These are phyloP conservation scores for Talaromyces marneffei DNA, from an alignment of 2,329 filamentous ascomycete genomes.

Conservation along the genomic window DNA sequence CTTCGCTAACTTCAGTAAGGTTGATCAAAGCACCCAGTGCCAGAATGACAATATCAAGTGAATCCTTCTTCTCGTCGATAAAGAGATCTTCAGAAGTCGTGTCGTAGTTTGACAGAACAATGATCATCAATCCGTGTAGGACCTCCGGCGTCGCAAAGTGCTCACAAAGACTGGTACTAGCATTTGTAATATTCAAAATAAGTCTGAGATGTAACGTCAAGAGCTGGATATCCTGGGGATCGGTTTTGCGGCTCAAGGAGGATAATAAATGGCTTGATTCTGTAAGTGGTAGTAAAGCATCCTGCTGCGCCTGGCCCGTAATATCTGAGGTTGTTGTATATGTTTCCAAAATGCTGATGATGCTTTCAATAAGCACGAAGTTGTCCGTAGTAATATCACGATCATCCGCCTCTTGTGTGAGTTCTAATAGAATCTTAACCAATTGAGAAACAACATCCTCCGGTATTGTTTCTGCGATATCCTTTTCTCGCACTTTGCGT, in stretches of 20 bases:
- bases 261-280: constrained; percentile 37
- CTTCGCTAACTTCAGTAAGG: constrained; percentile 69
- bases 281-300: constrained; percentile 27
- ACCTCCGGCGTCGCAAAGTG: constrained; percentile 52
- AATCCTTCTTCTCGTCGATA: constrained; percentile 42
- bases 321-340: constrained; percentile 29
- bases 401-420: constrained; percentile 16
- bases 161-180: constrained; percentile 62
- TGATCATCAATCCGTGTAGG: constrained; percentile 31
- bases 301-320: constrained; percentile 23
- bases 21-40: constrained; percentile 82
- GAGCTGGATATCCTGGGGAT: constrained; percentile 22
- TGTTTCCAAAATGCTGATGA: constrained; percentile 35
- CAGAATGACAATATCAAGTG: constrained; percentile 69
- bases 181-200: constrained; percentile 80
- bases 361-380: constrained; percentile 23
- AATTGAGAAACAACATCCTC: constrained; percentile 24
- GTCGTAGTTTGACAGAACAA: constrained; percentile 31
- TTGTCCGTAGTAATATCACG: constrained; percentile 11
- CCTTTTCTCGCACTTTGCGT: constrained; percentile 28
- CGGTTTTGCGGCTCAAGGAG: constrained; percentile 15
- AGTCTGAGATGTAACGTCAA: constrained; percentile 55
- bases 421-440: constrained; percentile 25
- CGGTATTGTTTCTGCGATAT: constrained; percentile 24
- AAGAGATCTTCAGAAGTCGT: constrained; percentile 25